phyloP scores from a whole-genome alignment of 2,329 filamentous ascomycete genomes.

The Aspergillus arachidicola region DNA sequence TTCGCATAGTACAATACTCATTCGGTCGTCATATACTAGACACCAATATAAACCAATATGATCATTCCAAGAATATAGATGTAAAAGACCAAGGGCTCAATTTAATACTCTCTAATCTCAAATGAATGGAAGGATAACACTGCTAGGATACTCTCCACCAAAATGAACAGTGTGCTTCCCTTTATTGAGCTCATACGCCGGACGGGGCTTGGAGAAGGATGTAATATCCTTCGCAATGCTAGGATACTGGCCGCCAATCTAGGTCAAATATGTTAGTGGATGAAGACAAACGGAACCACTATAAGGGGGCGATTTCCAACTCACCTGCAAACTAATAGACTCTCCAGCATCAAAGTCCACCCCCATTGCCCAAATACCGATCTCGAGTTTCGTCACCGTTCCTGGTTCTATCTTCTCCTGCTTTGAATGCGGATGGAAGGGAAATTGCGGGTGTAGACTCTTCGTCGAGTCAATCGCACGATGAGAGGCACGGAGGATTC shows the following conservation, averaged over 20 bases:
- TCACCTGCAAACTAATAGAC: conserved; percentile 26
- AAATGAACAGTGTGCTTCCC: conserved; percentile 44
- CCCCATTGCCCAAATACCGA: conserved; percentile 53
- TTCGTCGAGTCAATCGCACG: conserved; percentile 38
- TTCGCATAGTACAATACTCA: too few relatives aligned
- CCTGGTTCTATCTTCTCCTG: conserved; percentile 47
- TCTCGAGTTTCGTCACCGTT: conserved; percentile 49
- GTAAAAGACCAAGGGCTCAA: background rate
- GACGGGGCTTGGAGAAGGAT: conserved; percentile 41
- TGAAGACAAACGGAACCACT: background rate
- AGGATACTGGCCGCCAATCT: conserved; percentile 38
- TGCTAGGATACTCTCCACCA: conserved; percentile 41
- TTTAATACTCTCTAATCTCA: background rate
- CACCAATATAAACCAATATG: background rate
- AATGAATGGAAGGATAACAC: conserved; percentile 42
- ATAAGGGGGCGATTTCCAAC: background rate
- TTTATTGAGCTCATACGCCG: conserved; percentile 46
- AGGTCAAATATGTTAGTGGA: background rate
- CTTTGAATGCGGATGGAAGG: conserved; percentile 43
- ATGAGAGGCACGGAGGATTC: conserved; percentile 50
- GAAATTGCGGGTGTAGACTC: conserved; percentile 37
- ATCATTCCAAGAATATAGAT: background rate
- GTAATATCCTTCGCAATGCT: conserved; percentile 43
- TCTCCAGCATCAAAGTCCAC: conserved; percentile 51
- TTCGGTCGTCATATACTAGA: too few relatives aligned